Evolutionary conservation across 2,329 filamentous ascomycete species (phyloP).

Genomic region (Fusarium napiforme): DNA sequence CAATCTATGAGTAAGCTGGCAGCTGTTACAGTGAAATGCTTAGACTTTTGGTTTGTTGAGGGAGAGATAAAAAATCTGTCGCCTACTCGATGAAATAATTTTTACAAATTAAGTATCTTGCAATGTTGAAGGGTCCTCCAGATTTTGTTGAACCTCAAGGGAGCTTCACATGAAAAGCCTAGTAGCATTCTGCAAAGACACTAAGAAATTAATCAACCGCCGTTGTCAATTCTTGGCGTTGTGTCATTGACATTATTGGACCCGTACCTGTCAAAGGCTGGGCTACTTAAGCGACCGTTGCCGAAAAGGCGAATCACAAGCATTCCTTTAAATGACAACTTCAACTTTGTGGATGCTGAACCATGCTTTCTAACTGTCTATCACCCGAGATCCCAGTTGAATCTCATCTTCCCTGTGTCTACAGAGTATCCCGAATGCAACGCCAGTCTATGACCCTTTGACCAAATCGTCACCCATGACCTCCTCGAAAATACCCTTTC

Average conservation of each 20-base stretch:
- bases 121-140: not conserved
- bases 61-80: not conserved
- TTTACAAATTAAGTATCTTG: not conserved
- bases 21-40: not conserved
- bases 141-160: not conserved
- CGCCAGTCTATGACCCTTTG: slow-evolving; percentile 4
- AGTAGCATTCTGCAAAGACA: not conserved
- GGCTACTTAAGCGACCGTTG: slow-evolving; percentile 19
- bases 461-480: slow-evolving; percentile 21
- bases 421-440: not conserved
- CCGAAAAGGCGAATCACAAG: slow-evolving; percentile 21
- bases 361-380: slow-evolving; percentile 5
- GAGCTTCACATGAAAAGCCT: not conserved
- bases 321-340: not conserved
- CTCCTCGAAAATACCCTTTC: slow-evolving; percentile 52
- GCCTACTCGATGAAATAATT: too few species aligned
- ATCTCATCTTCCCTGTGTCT: not conserved
- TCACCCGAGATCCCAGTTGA: not conserved
- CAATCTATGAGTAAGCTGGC: not conserved
- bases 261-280: slow-evolving; percentile 4
- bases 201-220: not conserved
- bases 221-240: slow-evolving; percentile 11
- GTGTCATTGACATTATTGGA: not conserved
- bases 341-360: not conserved
- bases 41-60: too few species aligned